phyloP scores from a whole-genome alignment of 2,329 filamentous ascomycete genomes.

The Aureobasidium namibiae region DNA sequence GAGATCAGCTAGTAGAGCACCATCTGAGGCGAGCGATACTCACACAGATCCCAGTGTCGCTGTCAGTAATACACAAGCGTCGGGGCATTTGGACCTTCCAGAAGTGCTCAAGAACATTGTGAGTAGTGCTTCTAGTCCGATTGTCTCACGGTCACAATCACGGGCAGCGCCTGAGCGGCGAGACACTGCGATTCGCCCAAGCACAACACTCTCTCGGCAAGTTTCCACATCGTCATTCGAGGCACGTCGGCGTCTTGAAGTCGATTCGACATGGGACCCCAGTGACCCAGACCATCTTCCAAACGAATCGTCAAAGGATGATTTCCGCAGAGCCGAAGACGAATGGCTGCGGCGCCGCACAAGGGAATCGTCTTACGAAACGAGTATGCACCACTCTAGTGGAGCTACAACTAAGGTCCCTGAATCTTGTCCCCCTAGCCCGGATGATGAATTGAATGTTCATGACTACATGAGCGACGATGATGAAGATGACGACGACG shows the following conservation, averaged over 20 bases:
- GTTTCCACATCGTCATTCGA: conserved; percentile 18
- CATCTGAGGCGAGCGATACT: conserved; percentile 53
- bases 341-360: conserved; percentile 27
- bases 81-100: conserved; percentile 50
- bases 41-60: conserved; percentile 57
- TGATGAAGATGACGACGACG: neutral
- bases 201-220: conserved; percentile 16
- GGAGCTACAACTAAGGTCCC: conserved; percentile 21
- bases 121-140: conserved; percentile 24
- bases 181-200: conserved; percentile 19
- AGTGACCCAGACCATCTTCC: conserved; percentile 18
- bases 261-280: conserved; percentile 7
- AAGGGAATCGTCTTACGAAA: conserved; percentile 25
- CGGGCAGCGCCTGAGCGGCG: conserved; percentile 11
- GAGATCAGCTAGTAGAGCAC: conserved; percentile 55
- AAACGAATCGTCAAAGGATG: conserved; percentile 24
- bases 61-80: conserved; percentile 52
- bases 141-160: conserved; percentile 18
- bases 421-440: conserved; percentile 37
- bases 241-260: conserved; percentile 19
- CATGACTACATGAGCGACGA: neutral
- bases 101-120: conserved; percentile 34
- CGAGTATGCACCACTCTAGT: conserved; percentile 20
- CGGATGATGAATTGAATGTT: conserved; percentile 39
- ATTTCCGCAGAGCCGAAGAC: conserved; percentile 26